Evolutionary conservation across 306 rosid species (phyloP).

Genomic region (Aeschynomene evenia): DNA sequence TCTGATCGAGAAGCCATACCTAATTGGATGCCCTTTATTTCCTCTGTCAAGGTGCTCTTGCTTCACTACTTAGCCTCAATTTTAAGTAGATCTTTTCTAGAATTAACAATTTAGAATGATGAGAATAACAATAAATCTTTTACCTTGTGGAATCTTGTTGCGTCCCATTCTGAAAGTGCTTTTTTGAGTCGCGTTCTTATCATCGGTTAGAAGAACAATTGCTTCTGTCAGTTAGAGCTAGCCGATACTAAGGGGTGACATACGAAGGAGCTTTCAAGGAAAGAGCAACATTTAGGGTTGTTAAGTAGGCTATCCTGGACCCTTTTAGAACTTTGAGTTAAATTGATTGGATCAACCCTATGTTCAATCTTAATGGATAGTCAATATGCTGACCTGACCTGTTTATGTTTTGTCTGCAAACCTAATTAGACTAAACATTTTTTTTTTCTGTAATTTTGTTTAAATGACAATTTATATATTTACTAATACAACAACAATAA

Average conservation of each 20-base stretch:
- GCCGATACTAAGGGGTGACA: background rate
- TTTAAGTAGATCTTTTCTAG: background rate
- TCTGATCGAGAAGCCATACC: constrained; percentile 92
- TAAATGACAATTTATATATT: too few species aligned
- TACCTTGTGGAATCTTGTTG: background rate
- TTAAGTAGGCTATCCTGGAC: too few species aligned
- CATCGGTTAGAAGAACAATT: background rate
- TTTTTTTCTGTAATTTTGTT: too few species aligned
- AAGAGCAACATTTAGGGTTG: background rate
- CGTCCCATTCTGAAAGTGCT: background rate
- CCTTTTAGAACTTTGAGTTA: background rate
- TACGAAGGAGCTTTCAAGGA: background rate
- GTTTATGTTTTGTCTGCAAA: too few species aligned
- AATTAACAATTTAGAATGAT: background rate
- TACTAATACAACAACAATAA: too few species aligned
- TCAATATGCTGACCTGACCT: too few species aligned
- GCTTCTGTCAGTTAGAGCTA: background rate
- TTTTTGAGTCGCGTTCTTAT: background rate
- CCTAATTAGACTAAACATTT: too few species aligned
- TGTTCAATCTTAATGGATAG: too few species aligned
- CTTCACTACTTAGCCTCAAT: background rate
- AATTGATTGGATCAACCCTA: background rate
- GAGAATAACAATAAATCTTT: background rate
- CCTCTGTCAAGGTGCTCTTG: constrained; percentile 66
- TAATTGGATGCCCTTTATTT: constrained; percentile 95